Evolutionary conservation across 305 asterid genomes (phyloP).

Genomic region (Caryopteris hybrid): DNA sequence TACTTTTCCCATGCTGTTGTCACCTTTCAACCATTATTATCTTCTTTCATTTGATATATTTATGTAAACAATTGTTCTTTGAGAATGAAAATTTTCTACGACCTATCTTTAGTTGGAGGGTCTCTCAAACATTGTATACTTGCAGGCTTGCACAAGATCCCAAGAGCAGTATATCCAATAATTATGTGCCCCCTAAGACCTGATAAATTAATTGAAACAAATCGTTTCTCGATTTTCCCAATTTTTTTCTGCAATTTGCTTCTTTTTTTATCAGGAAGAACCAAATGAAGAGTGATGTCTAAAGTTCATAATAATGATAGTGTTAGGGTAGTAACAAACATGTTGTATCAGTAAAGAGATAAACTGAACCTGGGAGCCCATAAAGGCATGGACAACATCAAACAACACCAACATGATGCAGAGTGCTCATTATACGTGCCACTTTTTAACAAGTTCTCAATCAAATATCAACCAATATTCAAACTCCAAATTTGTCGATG

Average conservation of each 20-base stretch:
- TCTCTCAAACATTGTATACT: not conserved
- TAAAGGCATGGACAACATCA: constrained; percentile 13
- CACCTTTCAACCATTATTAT: constrained; percentile 5
- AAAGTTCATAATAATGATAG: constrained; percentile 2
- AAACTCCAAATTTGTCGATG: constrained; percentile 5
- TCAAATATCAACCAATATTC: not conserved
- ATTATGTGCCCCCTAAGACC: not conserved
- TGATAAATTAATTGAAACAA: not conserved
- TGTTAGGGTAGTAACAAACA: constrained; percentile 14
- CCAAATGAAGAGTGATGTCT: not conserved
- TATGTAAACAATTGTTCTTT: not conserved
- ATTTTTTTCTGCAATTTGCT: not conserved
- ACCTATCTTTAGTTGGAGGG: not conserved
- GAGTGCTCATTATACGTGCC: not conserved
- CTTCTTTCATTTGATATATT: not conserved
- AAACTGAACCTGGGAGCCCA: not conserved
- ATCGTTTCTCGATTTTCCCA: not conserved
- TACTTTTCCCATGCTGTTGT: not conserved
- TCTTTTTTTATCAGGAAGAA: not conserved
- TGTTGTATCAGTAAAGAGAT: not conserved
- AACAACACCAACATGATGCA: constrained; percentile 4
- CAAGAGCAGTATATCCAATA: constrained; percentile 1
- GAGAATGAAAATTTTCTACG: not conserved
- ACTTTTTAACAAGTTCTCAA: constrained; percentile 9
- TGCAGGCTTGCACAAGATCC: not conserved